Evolutionary conservation across 805 yeast genomes (phyloP), one percentile per base, ranked within the genome.

Genomic region (Cephaloascus albidus): DNA sequence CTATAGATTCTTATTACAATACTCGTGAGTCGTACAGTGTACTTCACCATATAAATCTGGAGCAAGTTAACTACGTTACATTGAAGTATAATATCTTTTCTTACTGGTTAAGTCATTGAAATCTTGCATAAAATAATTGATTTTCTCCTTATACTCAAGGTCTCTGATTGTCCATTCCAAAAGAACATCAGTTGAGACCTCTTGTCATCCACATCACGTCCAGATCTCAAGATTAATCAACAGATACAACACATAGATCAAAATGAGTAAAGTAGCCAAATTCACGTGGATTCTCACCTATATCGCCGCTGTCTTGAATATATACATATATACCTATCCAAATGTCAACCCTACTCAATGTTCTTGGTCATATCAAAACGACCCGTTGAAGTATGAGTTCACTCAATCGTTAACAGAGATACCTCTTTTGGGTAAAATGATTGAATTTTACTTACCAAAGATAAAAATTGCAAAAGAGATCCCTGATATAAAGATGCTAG

Each of bases 301-400:
- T 3, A 38, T 63, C 2, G 68, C 88, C 0, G 35, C 72, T 1
- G 33, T 65, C 2, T 58, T 81, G 36, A 85, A 86, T 50, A 38
- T 72, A 1, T 84, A 83, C 54, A 74, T 85, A 6, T 83, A 78
- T 61, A 76, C 86, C 20, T 88, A 85, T 53, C 94, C 95, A 1
- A 81, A 85, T 31, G 44, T 81, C 14, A 56, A 66, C 39, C 55
- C 78, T 1, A 54, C 54, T 10, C 56, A 62, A 28, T 85, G 94
- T 49, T 20, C 42, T 4, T 52, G 52, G 26, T 16, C 33, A 3
- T 31, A 46, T 20, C 43, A 48, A 26, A 27, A 40, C 15, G 17
- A 28, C 14, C n/a, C n/a, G 36, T 19, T 20, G 27, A 34, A 34
- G 27, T 34, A 34, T 20, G 27, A 34, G 6, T 10, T 34, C 15